Percentiles rank a stretch among this genome's conserved stretches.
phyloP scores from a whole-genome alignment of 805 yeast species.

The Scheffersomyces ergatensis region DNA sequence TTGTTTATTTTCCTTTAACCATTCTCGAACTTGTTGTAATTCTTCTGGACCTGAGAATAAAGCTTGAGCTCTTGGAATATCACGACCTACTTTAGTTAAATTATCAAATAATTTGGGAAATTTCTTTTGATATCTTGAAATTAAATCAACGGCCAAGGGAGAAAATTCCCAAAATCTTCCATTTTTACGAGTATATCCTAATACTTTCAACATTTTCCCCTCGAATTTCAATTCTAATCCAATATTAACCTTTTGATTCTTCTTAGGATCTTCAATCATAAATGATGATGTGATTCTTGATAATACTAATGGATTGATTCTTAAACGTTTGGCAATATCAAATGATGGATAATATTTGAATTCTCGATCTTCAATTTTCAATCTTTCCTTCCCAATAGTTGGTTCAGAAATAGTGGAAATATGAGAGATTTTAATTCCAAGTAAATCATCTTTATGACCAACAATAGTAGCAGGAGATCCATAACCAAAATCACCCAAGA shows the following conservation, averaged over 20 bases:
- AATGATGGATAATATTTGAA: slow-evolving; percentile 63
- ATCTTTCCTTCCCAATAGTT: slow-evolving; percentile 59
- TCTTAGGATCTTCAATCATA: slow-evolving; percentile 47
- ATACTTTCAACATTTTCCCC: slow-evolving; percentile 71
- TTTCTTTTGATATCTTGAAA: slow-evolving; percentile 55
- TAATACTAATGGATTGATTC: slow-evolving; percentile 61
- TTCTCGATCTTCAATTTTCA: slow-evolving; percentile 51
- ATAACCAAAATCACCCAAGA: slow-evolving; percentile 82
- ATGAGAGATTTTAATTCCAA: slow-evolving; percentile 50
- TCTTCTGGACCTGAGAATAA: slow-evolving; percentile 38
- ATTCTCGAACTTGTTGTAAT: slow-evolving; percentile 43
- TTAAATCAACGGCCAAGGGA: slow-evolving; percentile 63
- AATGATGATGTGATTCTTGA: slow-evolving; percentile 76
- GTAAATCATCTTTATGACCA: slow-evolving; percentile 50
- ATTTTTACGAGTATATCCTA: slow-evolving; percentile 77
- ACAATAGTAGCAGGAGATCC: slow-evolving; percentile 74
- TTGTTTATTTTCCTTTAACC: slow-evolving; percentile 48
- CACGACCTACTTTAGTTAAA: slow-evolving; percentile 22
- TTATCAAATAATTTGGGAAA: slow-evolving; percentile 62
- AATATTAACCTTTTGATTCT: slow-evolving; percentile 53
- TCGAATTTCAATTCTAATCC: slow-evolving; percentile 88
- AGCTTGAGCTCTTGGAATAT: slow-evolving; percentile 37
- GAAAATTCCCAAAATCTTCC: slow-evolving; percentile 78
- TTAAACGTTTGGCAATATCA: slow-evolving; percentile 58
- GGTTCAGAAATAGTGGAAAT: slow-evolving; percentile 53